Evolutionary conservation across 192 early-diverging fungal genomes (phyloP).

Genomic region (Backusella morwellensis): DNA sequence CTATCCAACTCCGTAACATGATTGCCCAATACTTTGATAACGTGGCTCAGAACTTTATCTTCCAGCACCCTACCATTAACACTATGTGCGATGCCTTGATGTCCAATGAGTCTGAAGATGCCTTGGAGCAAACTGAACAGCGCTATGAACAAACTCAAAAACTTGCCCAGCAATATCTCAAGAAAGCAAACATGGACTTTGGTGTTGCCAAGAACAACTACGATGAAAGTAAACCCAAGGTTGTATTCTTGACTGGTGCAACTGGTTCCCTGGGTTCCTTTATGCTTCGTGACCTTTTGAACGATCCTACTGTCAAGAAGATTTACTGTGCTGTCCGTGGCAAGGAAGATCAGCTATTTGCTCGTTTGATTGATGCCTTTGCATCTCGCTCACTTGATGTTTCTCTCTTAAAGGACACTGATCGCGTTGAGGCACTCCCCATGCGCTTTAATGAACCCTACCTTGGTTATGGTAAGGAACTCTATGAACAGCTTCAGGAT

Average conservation of each 20-base stretch:
- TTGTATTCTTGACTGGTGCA: constrained; percentile 34
- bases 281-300: constrained; percentile 24
- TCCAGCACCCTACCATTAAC: constrained; percentile 21
- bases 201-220: not conserved
- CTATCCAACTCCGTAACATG: constrained; percentile 22
- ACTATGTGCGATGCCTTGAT: constrained; percentile 9
- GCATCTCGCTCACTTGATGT: constrained; percentile 23
- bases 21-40: constrained; percentile 3
- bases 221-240: constrained; percentile 2
- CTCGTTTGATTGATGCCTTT: constrained; percentile 22
- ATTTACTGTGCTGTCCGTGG: constrained; percentile 34
- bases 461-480: constrained; percentile 23
- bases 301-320: constrained; percentile 17
- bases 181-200: constrained; percentile 15
- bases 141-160: constrained; percentile 9
- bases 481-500: constrained; percentile 20
- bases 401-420: constrained; percentile 1
- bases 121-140: not conserved
- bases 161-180: constrained; percentile 14
- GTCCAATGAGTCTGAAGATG: not conserved
- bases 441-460: constrained; percentile 19
- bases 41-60: constrained; percentile 31
- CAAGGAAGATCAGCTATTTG: not conserved
- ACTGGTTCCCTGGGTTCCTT: constrained; percentile 37
- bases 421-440: constrained; percentile 6